Percentiles rank a stretch among this genome's conserved stretches.
Evolutionary conservation across 495 filamentous ascomycete species (phyloP).

Genomic region (Xylaria bambusicola): DNA sequence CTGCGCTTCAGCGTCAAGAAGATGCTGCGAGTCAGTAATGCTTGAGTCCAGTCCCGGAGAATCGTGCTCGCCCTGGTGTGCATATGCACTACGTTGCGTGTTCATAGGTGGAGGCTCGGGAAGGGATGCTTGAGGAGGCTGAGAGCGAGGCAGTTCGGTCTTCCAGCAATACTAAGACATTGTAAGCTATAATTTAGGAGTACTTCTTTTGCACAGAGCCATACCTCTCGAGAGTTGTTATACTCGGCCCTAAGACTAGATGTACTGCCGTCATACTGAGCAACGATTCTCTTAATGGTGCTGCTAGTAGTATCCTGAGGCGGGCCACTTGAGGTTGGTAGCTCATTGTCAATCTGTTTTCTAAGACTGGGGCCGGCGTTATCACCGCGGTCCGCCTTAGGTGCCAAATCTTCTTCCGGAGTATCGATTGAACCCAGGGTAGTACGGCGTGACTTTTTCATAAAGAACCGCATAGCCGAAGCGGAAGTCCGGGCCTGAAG

Average conservation of each 20-base stretch:
- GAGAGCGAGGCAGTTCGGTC: neutral
- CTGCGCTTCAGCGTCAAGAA: constrained; percentile 28
- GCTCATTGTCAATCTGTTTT: constrained; percentile 12
- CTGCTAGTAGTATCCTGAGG: constrained; percentile 24
- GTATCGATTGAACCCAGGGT: neutral
- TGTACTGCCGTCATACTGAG: constrained; percentile 26
- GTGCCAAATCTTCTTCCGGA: neutral
- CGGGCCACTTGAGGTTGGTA: constrained; percentile 3
- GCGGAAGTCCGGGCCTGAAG: constrained; percentile 14
- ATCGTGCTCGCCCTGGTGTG: neutral
- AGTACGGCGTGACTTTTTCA: neutral
- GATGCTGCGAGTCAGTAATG: constrained; percentile 26
- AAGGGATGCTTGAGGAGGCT: constrained; percentile 9
- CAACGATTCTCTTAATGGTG: constrained; percentile 35
- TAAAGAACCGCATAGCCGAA: constrained; percentile 14
- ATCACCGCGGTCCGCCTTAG: neutral
- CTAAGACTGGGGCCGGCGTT: neutral
- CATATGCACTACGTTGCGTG: neutral
- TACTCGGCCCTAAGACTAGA: neutral
- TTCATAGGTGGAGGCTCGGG: neutral
- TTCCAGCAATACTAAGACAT: constrained; percentile 6
- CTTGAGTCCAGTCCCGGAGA: constrained; percentile 14
- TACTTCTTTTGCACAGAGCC: neutral
- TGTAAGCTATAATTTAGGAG: neutral
- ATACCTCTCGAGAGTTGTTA: constrained; percentile 4